Conservation (phyloP, 2,329 filamentous ascomycete species). For the Paraphoma sp. region DNA sequence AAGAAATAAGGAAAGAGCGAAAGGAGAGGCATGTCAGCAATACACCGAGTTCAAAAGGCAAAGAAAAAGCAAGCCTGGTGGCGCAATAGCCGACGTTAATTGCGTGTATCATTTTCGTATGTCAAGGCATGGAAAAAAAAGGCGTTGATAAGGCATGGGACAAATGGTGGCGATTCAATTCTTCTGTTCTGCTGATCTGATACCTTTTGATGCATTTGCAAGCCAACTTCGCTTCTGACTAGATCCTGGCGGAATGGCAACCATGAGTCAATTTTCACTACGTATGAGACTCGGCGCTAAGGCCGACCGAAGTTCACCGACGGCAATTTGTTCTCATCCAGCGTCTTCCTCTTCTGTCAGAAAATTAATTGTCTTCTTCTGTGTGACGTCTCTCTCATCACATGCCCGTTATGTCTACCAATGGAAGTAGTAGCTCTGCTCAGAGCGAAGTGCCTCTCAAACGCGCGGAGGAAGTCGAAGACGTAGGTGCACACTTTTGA, state of each 20-base stretch:
- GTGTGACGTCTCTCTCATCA: neutral
- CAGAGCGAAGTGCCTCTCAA: conserved; percentile 29
- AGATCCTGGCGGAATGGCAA: neutral
- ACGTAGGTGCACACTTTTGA: conserved; percentile 31
- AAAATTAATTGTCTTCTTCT: neutral
- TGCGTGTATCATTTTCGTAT: conserved; percentile 13
- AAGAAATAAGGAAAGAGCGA: conserved; percentile 28
- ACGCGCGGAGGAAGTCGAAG: conserved; percentile 47
- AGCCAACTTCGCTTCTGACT: conserved; percentile 3
- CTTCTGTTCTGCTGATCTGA: conserved; percentile 36
- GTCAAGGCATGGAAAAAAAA: conserved; percentile 26
- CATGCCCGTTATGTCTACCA: conserved; percentile 2
- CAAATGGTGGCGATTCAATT: neutral
- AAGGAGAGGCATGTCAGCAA: conserved; percentile 21
- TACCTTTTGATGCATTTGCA: conserved; percentile 33
- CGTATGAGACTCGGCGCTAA: conserved; percentile 13
- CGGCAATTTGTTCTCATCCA: conserved; percentile 2
- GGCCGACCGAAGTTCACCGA: conserved; percentile 5
- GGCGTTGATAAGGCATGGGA: conserved; percentile 20
- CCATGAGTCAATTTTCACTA: conserved; percentile 15
- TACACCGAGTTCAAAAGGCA: conserved; percentile 24
- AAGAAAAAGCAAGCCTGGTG: conserved; percentile 31
- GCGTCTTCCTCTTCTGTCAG: neutral
- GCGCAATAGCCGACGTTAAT: conserved; percentile 26
- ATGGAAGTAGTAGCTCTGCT: conserved; percentile 9